These are phyloP conservation scores for Talaromyces wortmannii DNA, from an alignment of 495 filamentous ascomycete genomes.

Conservation along the genomic window DNA sequence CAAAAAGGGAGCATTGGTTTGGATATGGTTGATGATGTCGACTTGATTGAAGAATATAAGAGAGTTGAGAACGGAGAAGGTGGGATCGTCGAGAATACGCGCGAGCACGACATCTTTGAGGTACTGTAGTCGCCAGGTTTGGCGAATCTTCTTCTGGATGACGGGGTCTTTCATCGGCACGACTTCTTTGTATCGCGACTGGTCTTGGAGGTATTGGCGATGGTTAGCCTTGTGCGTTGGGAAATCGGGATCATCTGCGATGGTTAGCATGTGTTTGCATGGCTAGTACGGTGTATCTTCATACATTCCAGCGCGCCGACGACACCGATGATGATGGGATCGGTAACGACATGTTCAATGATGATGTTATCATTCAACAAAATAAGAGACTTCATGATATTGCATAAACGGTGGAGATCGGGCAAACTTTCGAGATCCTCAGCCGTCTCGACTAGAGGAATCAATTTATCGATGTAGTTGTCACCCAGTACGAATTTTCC, in stretches of 20 bases:
- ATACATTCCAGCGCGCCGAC: conserved; percentile 92
- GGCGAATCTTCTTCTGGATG: conserved; percentile 87
- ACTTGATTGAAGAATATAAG: conserved; percentile 99
- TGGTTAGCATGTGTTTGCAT: conserved; percentile 3
- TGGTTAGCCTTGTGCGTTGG: conserved; percentile 98
- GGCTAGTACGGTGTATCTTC: conserved; percentile 10
- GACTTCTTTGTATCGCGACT: conserved; percentile 91
- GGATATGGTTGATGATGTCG: conserved; percentile 90
- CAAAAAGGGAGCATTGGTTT: conserved; percentile 68
- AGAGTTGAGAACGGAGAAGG: conserved; percentile 94
- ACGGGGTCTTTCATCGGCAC: conserved; percentile 77
- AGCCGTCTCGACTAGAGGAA: conserved; percentile 75
- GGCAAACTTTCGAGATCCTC: conserved; percentile 83
- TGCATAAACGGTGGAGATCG: conserved; percentile 88
- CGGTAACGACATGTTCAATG: conserved; percentile 87
- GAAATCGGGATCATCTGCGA: conserved; percentile 86
- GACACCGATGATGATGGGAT: conserved; percentile 82
- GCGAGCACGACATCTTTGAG: conserved; percentile 98
- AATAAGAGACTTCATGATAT: conserved; percentile 95
- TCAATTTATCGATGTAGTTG: conserved; percentile 81
- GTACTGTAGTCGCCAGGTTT: conserved; percentile 93
- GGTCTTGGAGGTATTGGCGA: conserved; percentile 82
- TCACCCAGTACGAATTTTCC: conserved; percentile 78
- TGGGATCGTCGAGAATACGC: conserved; percentile 93
- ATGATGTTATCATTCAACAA: conserved; percentile 90